A percentile compares a stretch with the other conserved stretches of the same genome.
phyloP scores from a whole-genome alignment of 2,329 filamentous ascomycete genomes.

The Aspergillus chevalieri region DNA sequence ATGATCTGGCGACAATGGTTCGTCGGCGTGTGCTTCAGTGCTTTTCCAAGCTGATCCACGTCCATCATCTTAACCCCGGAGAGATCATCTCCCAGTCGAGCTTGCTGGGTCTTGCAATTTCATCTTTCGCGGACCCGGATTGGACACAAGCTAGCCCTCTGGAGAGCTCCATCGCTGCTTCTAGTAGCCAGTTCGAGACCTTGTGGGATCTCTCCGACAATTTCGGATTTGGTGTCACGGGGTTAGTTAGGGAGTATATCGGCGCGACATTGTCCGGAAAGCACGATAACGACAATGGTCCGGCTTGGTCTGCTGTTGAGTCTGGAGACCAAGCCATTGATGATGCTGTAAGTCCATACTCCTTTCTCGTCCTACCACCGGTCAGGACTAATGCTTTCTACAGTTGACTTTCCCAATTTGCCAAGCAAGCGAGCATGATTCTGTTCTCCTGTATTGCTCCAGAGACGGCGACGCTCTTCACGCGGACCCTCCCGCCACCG shows the following conservation, averaged over 20 bases:
- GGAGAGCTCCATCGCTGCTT: constrained; percentile 84
- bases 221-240: constrained; percentile 86
- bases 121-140: constrained; percentile 89
- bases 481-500: constrained; percentile 79
- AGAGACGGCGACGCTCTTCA: constrained; percentile 43
- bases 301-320: constrained; percentile 34
- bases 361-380: background rate
- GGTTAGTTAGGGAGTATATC: constrained; percentile 71
- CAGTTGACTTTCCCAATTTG: constrained; percentile 60
- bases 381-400: constrained; percentile 7
- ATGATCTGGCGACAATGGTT: constrained; percentile 89
- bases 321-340: constrained; percentile 35
- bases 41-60: constrained; percentile 83
- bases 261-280: constrained; percentile 65
- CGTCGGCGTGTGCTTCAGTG: constrained; percentile 89
- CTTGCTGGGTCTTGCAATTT: constrained; percentile 78
- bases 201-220: constrained; percentile 96
- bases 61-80: constrained; percentile 76
- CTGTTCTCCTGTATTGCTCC: constrained; percentile 66
- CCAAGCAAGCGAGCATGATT: constrained; percentile 82
- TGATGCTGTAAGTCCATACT: constrained; percentile 31
- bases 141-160: constrained; percentile 64
- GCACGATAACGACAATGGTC: constrained; percentile 54
- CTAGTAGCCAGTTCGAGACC: constrained; percentile 82
- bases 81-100: constrained; percentile 89